Evolutionary conservation across 164 flowering plant genomes (phyloP), one percentile per base, ranked within the genome.

Genomic region (Vitis riparia): DNA sequence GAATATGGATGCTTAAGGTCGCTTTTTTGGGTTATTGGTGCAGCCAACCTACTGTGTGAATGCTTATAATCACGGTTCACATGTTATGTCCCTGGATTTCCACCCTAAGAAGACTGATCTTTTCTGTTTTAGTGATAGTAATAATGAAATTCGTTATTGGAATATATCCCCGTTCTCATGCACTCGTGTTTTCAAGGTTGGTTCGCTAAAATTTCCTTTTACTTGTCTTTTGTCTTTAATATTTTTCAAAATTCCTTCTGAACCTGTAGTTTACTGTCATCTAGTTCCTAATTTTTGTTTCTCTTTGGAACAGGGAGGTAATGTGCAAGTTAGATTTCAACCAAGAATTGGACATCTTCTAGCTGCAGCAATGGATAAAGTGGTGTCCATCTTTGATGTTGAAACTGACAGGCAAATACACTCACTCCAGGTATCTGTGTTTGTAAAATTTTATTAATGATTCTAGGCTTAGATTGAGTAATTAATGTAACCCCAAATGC

Each of bases 71-170:
- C 97, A 92, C 68, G 65, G 57, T 68, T 79, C 92, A 32, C 86
- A 79, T 55, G 76, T 94, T 49, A 87, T 88, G 92, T 92, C 98
- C 65, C 83, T 92, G 11, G 97, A 94, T 81, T 92, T 94, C 80
- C 91, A 94, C 78, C 98, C 98, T 5, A 91, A 87, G 80, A 92
- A 89, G 86, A 88, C 88, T 1, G 97, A 89, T 57, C 72, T 94
- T n/a, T 86, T 94, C 70, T 94, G 94, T 71, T 90, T 91, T 60
- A 88, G 93, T 68, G 96, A 92, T 67, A 77, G 79, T 47, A 82
- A 79, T 51, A 80, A 83, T 73, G 96, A 90, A 78, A 90, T 94
- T 68, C 93, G 80, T 32, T 91, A 78, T 64, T 91, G 90, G 90
- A 87, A 77, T 78, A 78, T 84, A 68, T 79, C 51, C 73, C 90